These are phyloP conservation scores for Arabidopsis hybrid DNA, from an alignment of 441 rosid species.

Conservation along the genomic window DNA sequence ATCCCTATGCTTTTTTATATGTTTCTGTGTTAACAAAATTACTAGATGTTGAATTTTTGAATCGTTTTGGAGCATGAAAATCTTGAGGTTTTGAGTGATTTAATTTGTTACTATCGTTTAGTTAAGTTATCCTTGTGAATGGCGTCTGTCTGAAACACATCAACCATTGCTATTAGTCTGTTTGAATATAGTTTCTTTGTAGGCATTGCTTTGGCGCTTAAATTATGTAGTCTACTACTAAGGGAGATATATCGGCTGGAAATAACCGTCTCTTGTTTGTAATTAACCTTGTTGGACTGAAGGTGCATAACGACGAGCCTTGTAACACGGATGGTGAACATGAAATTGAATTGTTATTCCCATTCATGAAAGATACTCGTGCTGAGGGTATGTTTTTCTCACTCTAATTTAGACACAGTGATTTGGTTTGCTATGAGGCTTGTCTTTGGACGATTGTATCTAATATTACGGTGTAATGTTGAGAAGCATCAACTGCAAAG, in stretches of 20 bases:
- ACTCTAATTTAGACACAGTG: neutral
- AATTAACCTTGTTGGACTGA: slow-evolving; percentile 27
- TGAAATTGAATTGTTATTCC: slow-evolving; percentile 80
- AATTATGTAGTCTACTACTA: neutral
- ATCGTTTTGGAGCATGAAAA: neutral
- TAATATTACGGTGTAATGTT: slow-evolving; percentile 45
- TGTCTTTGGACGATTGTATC: slow-evolving; percentile 13
- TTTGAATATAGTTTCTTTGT: neutral
- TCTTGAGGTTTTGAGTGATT: too few species aligned
- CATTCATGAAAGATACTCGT: slow-evolving; percentile 65
- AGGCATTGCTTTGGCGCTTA: neutral
- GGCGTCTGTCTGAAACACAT: slow-evolving; percentile 15
- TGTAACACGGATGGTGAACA: slow-evolving; percentile 64
- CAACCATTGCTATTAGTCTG: neutral
- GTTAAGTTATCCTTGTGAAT: slow-evolving; percentile 1
- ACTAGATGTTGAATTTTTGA: neutral
- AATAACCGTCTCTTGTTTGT: slow-evolving; percentile 1
- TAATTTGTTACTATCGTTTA: neutral
- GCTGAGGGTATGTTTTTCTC: slow-evolving; percentile 57
- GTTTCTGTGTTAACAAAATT: slow-evolving; percentile 1
- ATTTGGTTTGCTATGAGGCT: neutral
- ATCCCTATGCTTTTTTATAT: neutral
- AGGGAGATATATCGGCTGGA: neutral
- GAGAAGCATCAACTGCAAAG: slow-evolving; percentile 69
- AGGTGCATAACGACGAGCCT: slow-evolving; percentile 73